Base-by-base conservation (phyloP, 169 alveolate genomes). In the Plasmodium yoelii region DNA sequence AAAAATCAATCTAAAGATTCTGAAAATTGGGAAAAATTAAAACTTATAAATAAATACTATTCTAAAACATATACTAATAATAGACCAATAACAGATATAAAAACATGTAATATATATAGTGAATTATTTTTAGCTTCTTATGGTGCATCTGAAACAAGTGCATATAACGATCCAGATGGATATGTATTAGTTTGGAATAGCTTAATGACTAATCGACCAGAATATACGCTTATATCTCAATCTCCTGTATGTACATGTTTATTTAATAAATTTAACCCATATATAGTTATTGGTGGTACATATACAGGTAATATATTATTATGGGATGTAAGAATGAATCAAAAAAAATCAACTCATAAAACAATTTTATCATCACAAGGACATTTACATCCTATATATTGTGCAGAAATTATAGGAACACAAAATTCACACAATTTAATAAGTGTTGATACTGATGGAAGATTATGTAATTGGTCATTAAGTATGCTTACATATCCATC, bases 251-350 rank as follows among this genome's bases (percentile, higher is more conserved):
- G 98, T 57, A 64, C 93, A 10, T 96, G 98, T 5, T 88, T 94
- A 42, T 97, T 95, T 90, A 95, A 95, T 92, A 96, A 97, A 15
- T 95, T 94, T 87, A 89, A 96, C 73, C 98, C 98, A 9, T 93
- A 94, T 63, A 73, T 96, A 34, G 93, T 97, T 4, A 63, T 97
- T 2, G 99, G 99, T 12, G 99, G 98, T 13, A 95, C 98, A 0
- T 96, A 94, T 93, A 92, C 96, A 61, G 99, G 99, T 1, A 90
- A 94, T 82, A 95, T 97, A 0, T 84, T 96, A 26, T 69, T 95
- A 22, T 97, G 99, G 99, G 99, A 97, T 87, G 89, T 96, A 34
- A 90, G 99, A 75, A 98, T 97, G n/a, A 96, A 95, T 71, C 90
- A 88, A 60, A 34, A 34, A 34, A 94, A 89, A 53, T 98, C 99